Conservation (phyloP, 768 basidiomycete genomes). For the Mrakia frigida region DNA sequence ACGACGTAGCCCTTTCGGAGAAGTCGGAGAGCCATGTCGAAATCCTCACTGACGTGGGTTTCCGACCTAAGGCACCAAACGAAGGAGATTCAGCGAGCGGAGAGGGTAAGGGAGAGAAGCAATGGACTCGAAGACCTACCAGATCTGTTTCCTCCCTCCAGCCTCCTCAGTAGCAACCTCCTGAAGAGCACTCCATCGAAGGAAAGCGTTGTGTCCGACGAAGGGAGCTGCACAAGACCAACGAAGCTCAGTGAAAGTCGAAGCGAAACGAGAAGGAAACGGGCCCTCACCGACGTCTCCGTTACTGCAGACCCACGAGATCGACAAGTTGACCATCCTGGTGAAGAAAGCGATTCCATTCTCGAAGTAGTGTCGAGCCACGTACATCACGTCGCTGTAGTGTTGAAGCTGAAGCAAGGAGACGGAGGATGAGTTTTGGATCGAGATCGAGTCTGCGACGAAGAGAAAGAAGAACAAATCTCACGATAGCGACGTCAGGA, state of each 20-base stretch:
- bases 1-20: slow-evolving; percentile 51
- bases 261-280: neutral
- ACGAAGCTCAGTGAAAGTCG: neutral
- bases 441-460: neutral
- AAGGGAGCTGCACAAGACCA: slow-evolving; percentile 38
- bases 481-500: slow-evolving; percentile 84
- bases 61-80: neutral
- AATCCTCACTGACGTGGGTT: slow-evolving; percentile 26
- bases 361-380: slow-evolving; percentile 81
- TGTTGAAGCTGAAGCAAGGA: neutral
- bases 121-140: neutral
- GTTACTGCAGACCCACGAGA: slow-evolving; percentile 41
- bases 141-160: slow-evolving; percentile 22
- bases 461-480: slow-evolving; percentile 50
- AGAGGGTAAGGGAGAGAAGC: too few relatives aligned
- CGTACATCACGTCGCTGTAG: slow-evolving; percentile 72
- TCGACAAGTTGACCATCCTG: slow-evolving; percentile 62
- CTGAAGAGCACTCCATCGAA: slow-evolving; percentile 82
- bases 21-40: slow-evolving; percentile 49
- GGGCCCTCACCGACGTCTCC: slow-evolving; percentile 36
- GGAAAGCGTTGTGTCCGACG: slow-evolving; percentile 59
- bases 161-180: slow-evolving; percentile 49
- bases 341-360: slow-evolving; percentile 63
- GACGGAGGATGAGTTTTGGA: neutral
- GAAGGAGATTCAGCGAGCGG: neutral